Evolutionary conservation across 495 filamentous ascomycete genomes (phyloP), one percentile per base, ranked within the genome.

Genomic region (Aspergillus steynii): DNA sequence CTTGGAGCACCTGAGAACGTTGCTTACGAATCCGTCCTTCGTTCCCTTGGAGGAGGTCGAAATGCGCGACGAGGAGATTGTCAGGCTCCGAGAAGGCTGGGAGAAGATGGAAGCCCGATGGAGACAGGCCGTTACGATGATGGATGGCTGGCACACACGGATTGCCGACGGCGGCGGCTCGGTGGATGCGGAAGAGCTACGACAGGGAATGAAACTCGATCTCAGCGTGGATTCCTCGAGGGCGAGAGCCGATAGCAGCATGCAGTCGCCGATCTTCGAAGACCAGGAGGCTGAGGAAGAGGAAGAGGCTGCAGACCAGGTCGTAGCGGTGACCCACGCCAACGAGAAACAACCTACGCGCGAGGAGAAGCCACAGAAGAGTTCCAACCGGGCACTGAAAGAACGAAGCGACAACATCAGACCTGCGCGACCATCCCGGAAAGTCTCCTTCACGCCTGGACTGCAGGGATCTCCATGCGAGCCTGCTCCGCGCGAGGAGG

Each of bases 21-120:
- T 99, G 42, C 79, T 99, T 29, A 96, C 93, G 10, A 97, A 97
- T 63, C 95, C 95, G 5, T 94, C 91, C 8, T 99, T 98, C 73
- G 95, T 97, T 32, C 90, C 95, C 0, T 82, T 99, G n/a, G 96
- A 98, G 69, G 88, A 97, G 71, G 90, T 97, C 6, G 91, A 93
- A 61, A 78, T 93, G 20, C 85, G 94, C 31, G 94, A 99, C 60
- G 90, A 96, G 49, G 93, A 96, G 67, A 97, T 99, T 60, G 80
- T 83, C 26, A 79, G 89, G 61, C 77, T 98, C 12, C 86, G 90
- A 29, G 85, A 89, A 58, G 91, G 92, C 27, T 96, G 93, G 86
- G 90, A 93, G 71, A 92, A 87, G 71, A 93, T 98, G 89, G 92
- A 97, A 73, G 81, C 79, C 15, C 79, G 94, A 47, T 97, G 95